phyloP scores from a whole-genome alignment of 257 asterid species.

The Prunella vulgaris region DNA sequence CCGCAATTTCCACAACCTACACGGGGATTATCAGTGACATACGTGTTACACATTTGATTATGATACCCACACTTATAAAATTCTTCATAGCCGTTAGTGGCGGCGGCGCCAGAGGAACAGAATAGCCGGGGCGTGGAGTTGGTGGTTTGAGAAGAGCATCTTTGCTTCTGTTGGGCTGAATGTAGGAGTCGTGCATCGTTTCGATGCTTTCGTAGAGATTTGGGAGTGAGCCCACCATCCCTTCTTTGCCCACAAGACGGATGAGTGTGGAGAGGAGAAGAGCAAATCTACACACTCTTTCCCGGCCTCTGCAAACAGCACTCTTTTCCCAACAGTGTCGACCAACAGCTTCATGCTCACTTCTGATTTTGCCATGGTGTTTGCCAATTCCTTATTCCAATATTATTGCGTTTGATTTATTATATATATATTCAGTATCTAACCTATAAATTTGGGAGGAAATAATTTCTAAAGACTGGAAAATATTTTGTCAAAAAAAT shows the following conservation, averaged over 20 bases:
- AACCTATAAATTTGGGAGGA: no score
- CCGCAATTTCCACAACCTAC: background rate
- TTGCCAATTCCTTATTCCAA: background rate
- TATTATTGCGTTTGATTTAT: background rate
- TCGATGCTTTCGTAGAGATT: constrained; percentile 31
- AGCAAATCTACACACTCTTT: constrained; percentile 29
- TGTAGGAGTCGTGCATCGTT: constrained; percentile 21
- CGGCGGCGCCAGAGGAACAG: background rate
- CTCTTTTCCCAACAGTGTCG: constrained; percentile 21
- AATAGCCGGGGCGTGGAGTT: background rate
- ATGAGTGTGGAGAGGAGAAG: background rate
- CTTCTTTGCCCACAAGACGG: constrained; percentile 15
- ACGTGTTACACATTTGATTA: background rate
- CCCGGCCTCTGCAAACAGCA: constrained; percentile 40
- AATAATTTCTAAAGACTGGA: no score
- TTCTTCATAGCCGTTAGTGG: no score
- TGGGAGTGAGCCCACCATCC: constrained; percentile 28
- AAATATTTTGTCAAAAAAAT: no score
- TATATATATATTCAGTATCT: no score
- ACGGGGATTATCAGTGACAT: background rate
- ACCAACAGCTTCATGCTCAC: constrained; percentile 41
- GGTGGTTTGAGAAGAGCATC: constrained; percentile 17
- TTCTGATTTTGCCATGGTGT: constrained; percentile 1
- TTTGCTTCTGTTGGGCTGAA: constrained; percentile 14
- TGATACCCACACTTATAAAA: background rate